phyloP scores from a whole-genome alignment of 1,139 yeast genomes.

The Candida glucosophila region DNA sequence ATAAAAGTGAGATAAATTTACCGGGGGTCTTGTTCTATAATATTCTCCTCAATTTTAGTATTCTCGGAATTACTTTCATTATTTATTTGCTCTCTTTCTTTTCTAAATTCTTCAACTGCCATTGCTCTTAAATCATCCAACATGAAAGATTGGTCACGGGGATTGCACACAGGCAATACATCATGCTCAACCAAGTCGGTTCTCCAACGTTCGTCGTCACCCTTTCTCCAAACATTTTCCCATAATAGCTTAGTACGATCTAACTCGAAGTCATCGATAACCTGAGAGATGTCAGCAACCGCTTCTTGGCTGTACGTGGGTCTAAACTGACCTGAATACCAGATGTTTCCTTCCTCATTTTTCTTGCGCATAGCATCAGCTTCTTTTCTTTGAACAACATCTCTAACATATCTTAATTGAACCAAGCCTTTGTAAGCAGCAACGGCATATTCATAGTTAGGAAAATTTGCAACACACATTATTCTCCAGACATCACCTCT shows the following conservation, averaged over 20 bases:
- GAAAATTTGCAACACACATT: slow-evolving; percentile 76
- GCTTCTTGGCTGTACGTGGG: slow-evolving; percentile 91
- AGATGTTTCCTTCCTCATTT: slow-evolving; percentile 69
- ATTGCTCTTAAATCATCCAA: slow-evolving; percentile 47
- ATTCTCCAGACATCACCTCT: slow-evolving; percentile 88
- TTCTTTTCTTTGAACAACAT: slow-evolving; percentile 46
- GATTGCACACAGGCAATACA: slow-evolving; percentile 49
- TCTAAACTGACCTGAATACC: slow-evolving; percentile 82
- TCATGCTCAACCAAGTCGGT: slow-evolving; percentile 47
- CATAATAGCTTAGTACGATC: slow-evolving; percentile 50
- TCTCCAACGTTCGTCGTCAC: slow-evolving; percentile 64
- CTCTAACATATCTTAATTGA: slow-evolving; percentile 66
- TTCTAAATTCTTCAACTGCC: slow-evolving; percentile 29
- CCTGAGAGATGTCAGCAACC: slow-evolving; percentile 74
- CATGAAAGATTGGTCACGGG: slow-evolving; percentile 57
- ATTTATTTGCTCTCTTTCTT: slow-evolving; percentile 12
- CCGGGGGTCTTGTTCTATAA: no score
- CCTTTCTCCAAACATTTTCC: slow-evolving; percentile 85
- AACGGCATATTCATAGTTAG: slow-evolving; percentile 55
- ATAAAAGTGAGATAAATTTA: no score
- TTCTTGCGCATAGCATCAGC: slow-evolving; percentile 66
- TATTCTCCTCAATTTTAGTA: no score
- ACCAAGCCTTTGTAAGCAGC: slow-evolving; percentile 71
- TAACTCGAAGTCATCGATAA: slow-evolving; percentile 53
- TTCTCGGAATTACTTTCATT: no score